Percentiles rank a stretch among this genome's conserved stretches.
Conservation (phyloP, 2,329 filamentous ascomycete genomes). For the Hypoxylon sp. region DNA sequence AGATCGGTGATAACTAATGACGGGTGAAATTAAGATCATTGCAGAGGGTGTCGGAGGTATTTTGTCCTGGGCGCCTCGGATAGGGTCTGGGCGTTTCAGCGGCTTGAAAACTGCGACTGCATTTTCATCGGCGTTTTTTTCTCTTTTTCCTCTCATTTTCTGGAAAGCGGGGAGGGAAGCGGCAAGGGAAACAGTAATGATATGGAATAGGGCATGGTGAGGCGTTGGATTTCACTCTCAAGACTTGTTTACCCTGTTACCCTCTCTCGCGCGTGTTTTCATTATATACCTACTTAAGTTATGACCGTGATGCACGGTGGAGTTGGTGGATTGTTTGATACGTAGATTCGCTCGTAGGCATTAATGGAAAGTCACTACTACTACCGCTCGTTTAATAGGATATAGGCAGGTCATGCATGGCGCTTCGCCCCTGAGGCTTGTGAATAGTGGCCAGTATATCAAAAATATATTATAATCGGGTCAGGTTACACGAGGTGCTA, state of each 20-base stretch:
- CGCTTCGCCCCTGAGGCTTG: too few relatives aligned
- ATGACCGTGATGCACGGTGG: constrained; percentile 29
- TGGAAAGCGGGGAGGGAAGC: constrained; percentile 10
- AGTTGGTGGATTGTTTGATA: constrained; percentile 19
- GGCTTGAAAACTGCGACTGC: constrained; percentile 25
- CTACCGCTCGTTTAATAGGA: neutral
- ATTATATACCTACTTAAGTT: constrained; percentile 23
- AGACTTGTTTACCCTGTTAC: constrained; percentile 3
- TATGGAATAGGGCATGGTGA: constrained; percentile 3
- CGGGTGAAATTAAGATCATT: neutral
- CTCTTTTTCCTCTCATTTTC: constrained; percentile 12
- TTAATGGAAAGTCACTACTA: constrained; percentile 20
- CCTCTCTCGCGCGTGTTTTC: constrained; percentile 13
- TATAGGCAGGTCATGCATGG: neutral
- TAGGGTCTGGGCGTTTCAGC: constrained; percentile 31
- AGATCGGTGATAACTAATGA: neutral
- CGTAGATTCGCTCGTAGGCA: neutral
- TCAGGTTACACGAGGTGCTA: too few relatives aligned
- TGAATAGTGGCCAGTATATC: neutral
- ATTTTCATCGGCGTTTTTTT: constrained; percentile 41
- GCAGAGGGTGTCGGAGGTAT: constrained; percentile 2
- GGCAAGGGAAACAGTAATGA: constrained; percentile 1
- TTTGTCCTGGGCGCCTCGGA: constrained; percentile 14
- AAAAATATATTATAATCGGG: too few relatives aligned
- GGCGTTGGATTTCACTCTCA: constrained; percentile 25